Base-by-base conservation (phyloP, 139 green algal species). In the Chlorokybus atmophyticus region DNA sequence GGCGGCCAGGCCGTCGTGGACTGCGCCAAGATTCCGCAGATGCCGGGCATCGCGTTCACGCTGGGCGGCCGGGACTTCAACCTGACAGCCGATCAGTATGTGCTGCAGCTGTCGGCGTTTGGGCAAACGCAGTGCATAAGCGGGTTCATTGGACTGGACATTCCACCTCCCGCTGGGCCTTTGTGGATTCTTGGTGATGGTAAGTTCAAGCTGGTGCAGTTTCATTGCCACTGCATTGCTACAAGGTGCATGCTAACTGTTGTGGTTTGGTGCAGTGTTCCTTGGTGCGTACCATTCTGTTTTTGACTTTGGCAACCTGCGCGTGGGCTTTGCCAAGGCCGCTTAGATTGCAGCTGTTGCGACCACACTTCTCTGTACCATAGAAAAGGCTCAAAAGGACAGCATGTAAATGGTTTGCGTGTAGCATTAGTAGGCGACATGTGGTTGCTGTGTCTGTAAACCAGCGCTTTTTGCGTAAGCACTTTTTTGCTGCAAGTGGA, bases 221-320 rank as follows among this genome's bases (percentile, higher is more conserved):
- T n/a, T n/a, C n/a, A n/a, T n/a, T n/a, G n/a, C n/a, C n/a, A n/a
- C n/a, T n/a, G n/a, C n/a, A n/a, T n/a, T n/a, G n/a, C n/a, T n/a
- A n/a, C n/a, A n/a, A n/a, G n/a, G n/a, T n/a, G n/a, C n/a, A n/a
- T n/a, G n/a, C n/a, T n/a, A n/a, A n/a, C n/a, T n/a, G n/a, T n/a
- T n/a, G n/a, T n/a, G 96, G 57, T 67, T 98, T 62, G 91, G 90
- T 0, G 88, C 95, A 57, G 75, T 93, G 28, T 95, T 96, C 75
- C 64, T 97, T 4, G 88, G 85, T 1, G 71, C 78, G 2, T 98
- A 95, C 72, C 85, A 98, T 80, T 92, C 87, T 4, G 79, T 94
- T 0, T 98, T 93, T 60, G 90, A 98, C 53, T 82, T 81, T 29
- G 90, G 85, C 49, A 80, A 87, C 29, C 60, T 73, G 47, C 73